phyloP scores from a whole-genome alignment of 768 basidiomycete genomes.

The Piloderma croceum region DNA sequence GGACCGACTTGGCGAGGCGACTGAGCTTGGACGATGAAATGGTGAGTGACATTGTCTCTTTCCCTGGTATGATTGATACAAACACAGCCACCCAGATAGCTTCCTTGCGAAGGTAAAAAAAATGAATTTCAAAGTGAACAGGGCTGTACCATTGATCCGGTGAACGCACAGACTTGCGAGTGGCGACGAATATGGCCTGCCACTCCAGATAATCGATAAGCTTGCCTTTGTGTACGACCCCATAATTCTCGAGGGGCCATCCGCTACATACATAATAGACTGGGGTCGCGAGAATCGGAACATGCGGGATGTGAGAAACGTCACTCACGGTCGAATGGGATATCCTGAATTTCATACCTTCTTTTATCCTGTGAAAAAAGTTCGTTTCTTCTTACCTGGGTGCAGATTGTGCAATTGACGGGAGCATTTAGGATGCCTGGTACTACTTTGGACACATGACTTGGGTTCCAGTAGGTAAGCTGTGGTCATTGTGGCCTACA shows the following conservation, averaged over 20 bases:
- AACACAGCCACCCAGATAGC: no score
- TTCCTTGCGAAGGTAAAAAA: no score
- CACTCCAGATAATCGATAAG: slow-evolving; percentile 32
- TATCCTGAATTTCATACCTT: slow-evolving; percentile 44
- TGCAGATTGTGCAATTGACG: slow-evolving; percentile 2
- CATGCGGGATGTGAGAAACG: slow-evolving; percentile 27
- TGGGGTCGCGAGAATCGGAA: slow-evolving; percentile 41
- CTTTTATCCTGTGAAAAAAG: slow-evolving; percentile 41
- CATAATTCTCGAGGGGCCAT: slow-evolving; percentile 43
- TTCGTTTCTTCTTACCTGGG: slow-evolving; percentile 14
- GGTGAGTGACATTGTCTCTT: slow-evolving; percentile 26
- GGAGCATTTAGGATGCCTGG: slow-evolving; percentile 42
- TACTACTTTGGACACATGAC: slow-evolving; percentile 45
- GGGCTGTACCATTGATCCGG: no score
- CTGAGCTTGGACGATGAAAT: slow-evolving; percentile 35
- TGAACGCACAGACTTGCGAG: no score
- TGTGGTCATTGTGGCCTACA: slow-evolving; percentile 34
- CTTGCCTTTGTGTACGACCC: slow-evolving; percentile 54
- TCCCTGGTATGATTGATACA: not conserved
- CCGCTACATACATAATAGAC: slow-evolving; percentile 43
- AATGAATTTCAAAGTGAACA: no score
- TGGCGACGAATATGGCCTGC: slow-evolving; percentile 40
- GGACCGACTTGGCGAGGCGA: slow-evolving; percentile 18
- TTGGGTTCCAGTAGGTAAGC: slow-evolving; percentile 32
- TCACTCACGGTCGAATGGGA: slow-evolving; percentile 18